Percentiles rank a stretch among this genome's conserved stretches.
Evolutionary conservation across 768 basidiomycete species (phyloP).

Genomic region (Mycena capillaripes): DNA sequence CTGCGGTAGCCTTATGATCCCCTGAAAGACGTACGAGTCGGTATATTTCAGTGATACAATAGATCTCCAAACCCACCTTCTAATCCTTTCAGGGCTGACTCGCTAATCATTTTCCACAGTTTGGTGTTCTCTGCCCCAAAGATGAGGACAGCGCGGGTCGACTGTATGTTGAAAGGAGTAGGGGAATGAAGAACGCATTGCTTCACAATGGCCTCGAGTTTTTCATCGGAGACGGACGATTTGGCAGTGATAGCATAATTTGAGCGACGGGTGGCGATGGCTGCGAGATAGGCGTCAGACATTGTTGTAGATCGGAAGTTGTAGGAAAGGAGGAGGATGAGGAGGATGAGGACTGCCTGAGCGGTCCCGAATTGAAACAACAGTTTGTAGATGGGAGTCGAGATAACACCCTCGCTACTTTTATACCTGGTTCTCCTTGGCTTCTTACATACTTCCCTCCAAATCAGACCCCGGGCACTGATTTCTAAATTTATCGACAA

Average conservation of each 20-base stretch:
- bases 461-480: neutral
- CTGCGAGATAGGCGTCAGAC: conserved; percentile 27
- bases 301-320: neutral
- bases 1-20: neutral
- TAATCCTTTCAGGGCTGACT: neutral
- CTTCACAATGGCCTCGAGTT: conserved; percentile 28
- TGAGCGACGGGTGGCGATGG: conserved; percentile 24
- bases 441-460: neutral
- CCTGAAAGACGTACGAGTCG: conserved; percentile 2
- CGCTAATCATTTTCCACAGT: conserved; percentile 24
- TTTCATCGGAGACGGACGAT: conserved; percentile 18
- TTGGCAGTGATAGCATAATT: conserved; percentile 13
- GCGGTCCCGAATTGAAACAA: no score
- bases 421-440: neutral
- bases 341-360: no score
- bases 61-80: conserved; percentile 11
- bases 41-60: neutral
- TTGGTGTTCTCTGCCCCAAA: conserved; percentile 25
- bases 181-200: neutral
- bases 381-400: no score
- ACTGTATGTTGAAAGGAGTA: conserved; percentile 25
- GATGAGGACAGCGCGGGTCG: conserved; percentile 22
- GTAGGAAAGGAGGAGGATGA: neutral
- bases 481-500: neutral
- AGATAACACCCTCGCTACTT: neutral